Evolutionary conservation across 2,329 filamentous ascomycete species (phyloP), one percentile per base, ranked within the genome.

Genomic region (Colletotrichum euphorbiae): DNA sequence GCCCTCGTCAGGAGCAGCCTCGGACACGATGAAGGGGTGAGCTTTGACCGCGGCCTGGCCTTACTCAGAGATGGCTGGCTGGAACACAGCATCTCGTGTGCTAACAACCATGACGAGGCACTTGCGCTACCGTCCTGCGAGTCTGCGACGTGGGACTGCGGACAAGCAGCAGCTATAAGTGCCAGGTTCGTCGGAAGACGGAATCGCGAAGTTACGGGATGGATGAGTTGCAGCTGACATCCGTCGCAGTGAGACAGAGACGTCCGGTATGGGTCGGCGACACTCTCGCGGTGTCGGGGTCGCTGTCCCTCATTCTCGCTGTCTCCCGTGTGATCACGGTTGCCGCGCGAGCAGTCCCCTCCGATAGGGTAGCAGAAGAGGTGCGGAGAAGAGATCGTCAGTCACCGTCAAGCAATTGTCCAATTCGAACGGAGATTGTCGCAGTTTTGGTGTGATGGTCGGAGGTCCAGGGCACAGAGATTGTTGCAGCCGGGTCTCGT

Each of bases 101-200:
- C 50, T 42, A 67, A 45, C 12, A 38, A 45, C 55, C 36, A 63
- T 58, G 60, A 58, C 46, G 64, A 67, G 38, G 64, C 64, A 64
- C 51, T 64, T 67, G 45, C 65, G 62, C 66, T 60, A 66, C 66
- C 19, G 48, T 69, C 31, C 50, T 61, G 66, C 40, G 48, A 61
- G 66, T 21, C 50, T 61, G 66, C 40, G 48, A 61, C 62, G 40
- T 55, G 50, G 55, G 62, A 43, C 43, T 61, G 66, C 21, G 54
- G 55, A 61, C 31, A 50, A 31, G 62, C 31, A 55, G 45, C 28
- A 52, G 17, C 21, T 36, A 21, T 19, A 24, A 66, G 51, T 57
- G 48, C 50, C 43, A 62, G 51, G 43, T 45, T 51, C 43, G 57
- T 64, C 52, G 40, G 48, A 67, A 40, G 52, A 52, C 60, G 60